Percentiles rank a stretch among this genome's conserved stretches.
Conservation (phyloP, 139 green algal genomes). For the Limnomonas spitsbergensis region DNA sequence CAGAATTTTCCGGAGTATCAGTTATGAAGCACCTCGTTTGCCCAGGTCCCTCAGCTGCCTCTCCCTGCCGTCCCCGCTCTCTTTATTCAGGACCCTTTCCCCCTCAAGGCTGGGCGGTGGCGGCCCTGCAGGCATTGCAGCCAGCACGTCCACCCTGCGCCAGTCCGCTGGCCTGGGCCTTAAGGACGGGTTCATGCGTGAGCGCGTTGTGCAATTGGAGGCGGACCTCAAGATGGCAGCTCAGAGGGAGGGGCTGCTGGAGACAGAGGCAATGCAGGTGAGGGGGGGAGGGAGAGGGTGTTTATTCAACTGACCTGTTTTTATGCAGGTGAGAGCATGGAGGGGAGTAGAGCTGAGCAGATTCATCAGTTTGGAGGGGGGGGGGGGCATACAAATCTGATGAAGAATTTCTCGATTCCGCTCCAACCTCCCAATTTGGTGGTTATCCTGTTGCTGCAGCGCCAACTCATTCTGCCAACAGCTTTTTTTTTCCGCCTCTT, state of each 20-base stretch:
- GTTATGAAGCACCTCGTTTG: too few species aligned
- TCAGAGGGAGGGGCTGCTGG: constrained; percentile 27
- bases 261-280: constrained; percentile 28
- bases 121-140: background rate
- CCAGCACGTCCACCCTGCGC: background rate
- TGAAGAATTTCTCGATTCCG: too few species aligned
- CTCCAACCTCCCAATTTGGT: too few species aligned
- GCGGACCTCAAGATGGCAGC: constrained; percentile 23
- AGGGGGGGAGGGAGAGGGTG: background rate
- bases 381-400: too few species aligned
- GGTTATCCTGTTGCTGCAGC: too few species aligned
- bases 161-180: constrained; percentile 18
- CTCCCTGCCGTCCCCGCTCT: background rate
- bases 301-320: too few species aligned
- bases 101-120: background rate
- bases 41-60: background rate
- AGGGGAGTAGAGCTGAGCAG: too few species aligned
- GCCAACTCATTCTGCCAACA: too few species aligned
- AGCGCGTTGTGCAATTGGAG: constrained; percentile 41
- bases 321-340: too few species aligned
- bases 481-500: too few species aligned
- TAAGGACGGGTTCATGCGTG: constrained; percentile 43
- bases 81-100: background rate
- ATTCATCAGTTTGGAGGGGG: too few species aligned
- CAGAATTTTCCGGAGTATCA: too few species aligned